Conservation (phyloP, 495 filamentous ascomycete genomes). For the Trichoderma orchidacearum region DNA sequence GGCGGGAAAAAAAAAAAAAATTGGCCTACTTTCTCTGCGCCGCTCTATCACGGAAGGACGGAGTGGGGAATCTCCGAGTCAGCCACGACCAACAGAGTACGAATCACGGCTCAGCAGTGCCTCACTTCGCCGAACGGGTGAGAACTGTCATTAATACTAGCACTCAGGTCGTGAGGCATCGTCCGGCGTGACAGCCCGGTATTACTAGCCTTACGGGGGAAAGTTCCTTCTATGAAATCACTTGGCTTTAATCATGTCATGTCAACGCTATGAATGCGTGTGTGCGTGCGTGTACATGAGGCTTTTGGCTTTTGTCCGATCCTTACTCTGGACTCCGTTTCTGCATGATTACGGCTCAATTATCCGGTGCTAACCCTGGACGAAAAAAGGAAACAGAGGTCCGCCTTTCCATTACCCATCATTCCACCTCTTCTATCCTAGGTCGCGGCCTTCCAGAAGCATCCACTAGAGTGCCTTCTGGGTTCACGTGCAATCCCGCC, state of each 20-base stretch:
- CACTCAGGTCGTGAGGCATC: neutral
- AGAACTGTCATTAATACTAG: too few species aligned
- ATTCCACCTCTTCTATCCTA: slow-evolving; percentile 36
- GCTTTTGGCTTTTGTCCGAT: neutral
- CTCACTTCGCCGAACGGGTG: too few species aligned
- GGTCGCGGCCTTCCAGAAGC: slow-evolving; percentile 10
- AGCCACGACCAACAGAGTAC: neutral
- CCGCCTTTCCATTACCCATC: neutral
- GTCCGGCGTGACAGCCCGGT: too few species aligned
- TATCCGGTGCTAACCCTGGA: neutral
- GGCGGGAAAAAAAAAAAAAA: neutral
- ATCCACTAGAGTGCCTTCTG: slow-evolving; percentile 7
- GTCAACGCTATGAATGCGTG: too few species aligned
- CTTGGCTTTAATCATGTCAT: too few species aligned
- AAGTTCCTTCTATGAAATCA: too few species aligned
- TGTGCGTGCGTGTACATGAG: neutral
- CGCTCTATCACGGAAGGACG: neutral
- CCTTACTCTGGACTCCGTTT: neutral
- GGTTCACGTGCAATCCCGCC: slow-evolving; percentile 28
- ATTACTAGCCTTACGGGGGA: too few species aligned
- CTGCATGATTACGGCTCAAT: neutral
- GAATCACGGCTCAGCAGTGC: neutral
- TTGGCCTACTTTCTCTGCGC: too few species aligned
- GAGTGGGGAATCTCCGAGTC: neutral
- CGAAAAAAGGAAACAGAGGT: neutral